Percentiles rank a stretch among this genome's conserved stretches.
Conservation (phyloP, 2,329 filamentous ascomycete genomes). For the Thermoascus crustaceus region DNA sequence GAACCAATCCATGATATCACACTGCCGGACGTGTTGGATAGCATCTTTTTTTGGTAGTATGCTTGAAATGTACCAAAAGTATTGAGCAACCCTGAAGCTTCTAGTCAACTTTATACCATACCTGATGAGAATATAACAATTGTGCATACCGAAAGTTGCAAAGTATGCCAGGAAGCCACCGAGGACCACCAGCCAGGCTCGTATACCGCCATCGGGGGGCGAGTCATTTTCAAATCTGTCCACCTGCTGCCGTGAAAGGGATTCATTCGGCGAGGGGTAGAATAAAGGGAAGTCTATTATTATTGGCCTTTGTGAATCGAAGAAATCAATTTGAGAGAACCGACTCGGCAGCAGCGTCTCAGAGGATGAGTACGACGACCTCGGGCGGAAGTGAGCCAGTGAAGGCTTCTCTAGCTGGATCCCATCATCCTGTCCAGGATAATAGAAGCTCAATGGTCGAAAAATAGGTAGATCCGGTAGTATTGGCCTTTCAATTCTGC, state of each 20-base stretch:
- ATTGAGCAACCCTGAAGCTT: slow-evolving; percentile 2
- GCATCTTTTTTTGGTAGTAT: slow-evolving; percentile 1
- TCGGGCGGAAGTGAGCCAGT: too few species aligned
- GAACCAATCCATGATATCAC: slow-evolving; percentile 2
- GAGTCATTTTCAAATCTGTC: not conserved
- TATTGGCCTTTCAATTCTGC: too few species aligned
- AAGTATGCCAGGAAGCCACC: slow-evolving; percentile 3
- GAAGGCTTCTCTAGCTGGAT: too few species aligned
- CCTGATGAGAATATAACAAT: too few species aligned
- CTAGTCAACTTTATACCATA: too few species aligned
- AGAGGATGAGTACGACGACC: too few species aligned
- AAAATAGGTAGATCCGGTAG: too few species aligned
- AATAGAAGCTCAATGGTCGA: too few species aligned
- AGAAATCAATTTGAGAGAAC: not conserved
- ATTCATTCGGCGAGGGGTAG: not conserved
- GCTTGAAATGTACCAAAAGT: slow-evolving; percentile 1
- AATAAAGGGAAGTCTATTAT: not conserved
- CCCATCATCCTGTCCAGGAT: too few species aligned
- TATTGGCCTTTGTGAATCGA: not conserved
- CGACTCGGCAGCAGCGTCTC: too few species aligned
- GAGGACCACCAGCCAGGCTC: slow-evolving; percentile 5
- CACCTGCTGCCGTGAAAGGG: not conserved
- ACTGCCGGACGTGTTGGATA: slow-evolving; percentile 1
- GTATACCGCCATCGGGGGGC: slow-evolving; percentile 5
- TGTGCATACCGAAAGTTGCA: slow-evolving; percentile 2